A percentile compares a stretch with the other conserved stretches of the same genome.
These are phyloP conservation scores for Sphagnum fallax DNA, from an alignment of 228 moss, liverwort and hornwort species.

Conservation along the genomic window DNA sequence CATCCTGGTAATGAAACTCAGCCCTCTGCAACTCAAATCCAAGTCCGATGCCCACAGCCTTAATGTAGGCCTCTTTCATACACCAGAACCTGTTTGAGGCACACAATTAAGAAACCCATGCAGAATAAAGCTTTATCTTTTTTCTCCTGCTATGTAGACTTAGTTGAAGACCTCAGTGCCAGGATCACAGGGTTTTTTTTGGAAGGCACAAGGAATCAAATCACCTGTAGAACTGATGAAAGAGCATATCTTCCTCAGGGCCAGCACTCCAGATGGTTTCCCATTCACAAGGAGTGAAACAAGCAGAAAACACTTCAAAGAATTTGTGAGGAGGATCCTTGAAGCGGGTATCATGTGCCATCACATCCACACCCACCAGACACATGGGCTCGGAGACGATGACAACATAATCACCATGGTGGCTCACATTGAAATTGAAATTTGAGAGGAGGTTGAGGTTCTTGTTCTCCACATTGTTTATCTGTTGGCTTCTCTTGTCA, in stretches of 20 bases:
- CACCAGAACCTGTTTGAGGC: conserved; percentile 54
- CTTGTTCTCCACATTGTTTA: conserved; percentile 9
- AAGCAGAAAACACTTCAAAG: conserved; percentile 30
- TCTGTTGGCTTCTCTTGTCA: conserved; percentile 10
- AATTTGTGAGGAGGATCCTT: conserved; percentile 21
- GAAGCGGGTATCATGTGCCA: conserved; percentile 13
- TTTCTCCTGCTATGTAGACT: too few species aligned
- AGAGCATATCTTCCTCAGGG: conserved; percentile 16
- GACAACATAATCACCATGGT: conserved; percentile 55
- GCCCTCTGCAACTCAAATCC: conserved; percentile 51
- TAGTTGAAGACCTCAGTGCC: too few species aligned
- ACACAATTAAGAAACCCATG: not conserved
- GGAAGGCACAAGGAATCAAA: too few species aligned
- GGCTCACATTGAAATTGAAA: conserved; percentile 66
- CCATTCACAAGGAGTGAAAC: conserved; percentile 52
- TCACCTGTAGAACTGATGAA: conserved; percentile 67
- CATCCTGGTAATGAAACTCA: conserved; percentile 43
- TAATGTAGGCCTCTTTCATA: conserved; percentile 67
- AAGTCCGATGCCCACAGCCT: conserved; percentile 58
- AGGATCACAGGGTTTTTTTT: too few species aligned
- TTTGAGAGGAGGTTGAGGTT: conserved; percentile 13
- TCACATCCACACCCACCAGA: conserved; percentile 57
- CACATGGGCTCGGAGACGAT: conserved; percentile 57
- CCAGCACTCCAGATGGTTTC: conserved; percentile 42
- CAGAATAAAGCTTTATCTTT: not conserved